Conservation (phyloP, 1,284 basidiomycete species). For the Ceratobasidium sp. region DNA sequence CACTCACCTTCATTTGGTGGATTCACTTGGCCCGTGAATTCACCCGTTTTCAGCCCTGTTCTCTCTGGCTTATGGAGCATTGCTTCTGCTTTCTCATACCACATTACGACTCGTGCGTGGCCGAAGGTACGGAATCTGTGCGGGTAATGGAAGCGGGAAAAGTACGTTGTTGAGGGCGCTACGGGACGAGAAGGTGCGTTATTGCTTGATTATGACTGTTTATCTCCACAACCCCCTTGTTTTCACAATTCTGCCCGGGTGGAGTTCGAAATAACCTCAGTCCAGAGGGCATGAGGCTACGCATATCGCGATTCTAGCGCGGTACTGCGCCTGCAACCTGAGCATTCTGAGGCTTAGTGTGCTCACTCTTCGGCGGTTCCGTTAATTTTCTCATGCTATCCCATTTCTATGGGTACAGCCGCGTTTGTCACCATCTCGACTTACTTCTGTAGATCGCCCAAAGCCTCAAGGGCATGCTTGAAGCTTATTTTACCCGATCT, state of each 20-base stretch:
- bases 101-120: conserved; percentile 91
- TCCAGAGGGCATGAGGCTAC: background rate
- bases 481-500: background rate
- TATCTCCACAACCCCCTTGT: background rate
- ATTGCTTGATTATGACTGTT: background rate
- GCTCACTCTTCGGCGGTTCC: no score
- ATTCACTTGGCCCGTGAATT: background rate
- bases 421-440: background rate
- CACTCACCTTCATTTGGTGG: background rate
- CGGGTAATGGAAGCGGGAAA: conserved; percentile 96
- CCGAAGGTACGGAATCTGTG: conserved; percentile 93
- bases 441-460: background rate
- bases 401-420: background rate
- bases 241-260: background rate
- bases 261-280: background rate
- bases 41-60: conserved; percentile 66
- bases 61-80: conserved; percentile 95
- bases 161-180: conserved; percentile 97
- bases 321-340: background rate
- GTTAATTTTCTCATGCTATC: background rate
- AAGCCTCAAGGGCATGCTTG: background rate
- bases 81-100: conserved; percentile 95
- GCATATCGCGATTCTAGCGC: background rate
- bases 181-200: conserved; percentile 81
- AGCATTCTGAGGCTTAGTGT: background rate